Conservation (phyloP, 805 yeast genomes). For the Candida fluviatilis region DNA sequence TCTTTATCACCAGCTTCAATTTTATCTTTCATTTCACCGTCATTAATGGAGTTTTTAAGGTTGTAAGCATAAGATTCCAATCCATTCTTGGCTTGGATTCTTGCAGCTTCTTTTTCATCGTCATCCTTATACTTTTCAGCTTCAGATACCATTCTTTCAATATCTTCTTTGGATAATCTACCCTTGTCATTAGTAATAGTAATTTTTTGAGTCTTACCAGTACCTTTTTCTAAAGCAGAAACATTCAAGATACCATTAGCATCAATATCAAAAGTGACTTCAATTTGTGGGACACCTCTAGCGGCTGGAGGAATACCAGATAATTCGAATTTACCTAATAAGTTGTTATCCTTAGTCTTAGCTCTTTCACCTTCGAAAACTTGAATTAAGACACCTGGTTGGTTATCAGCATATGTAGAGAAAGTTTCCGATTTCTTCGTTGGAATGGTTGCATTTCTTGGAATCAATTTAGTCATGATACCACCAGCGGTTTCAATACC, state of each 20-base stretch:
- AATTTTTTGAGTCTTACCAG: conserved; percentile 87
- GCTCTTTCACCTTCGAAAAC: conserved; percentile 97
- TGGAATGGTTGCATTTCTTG: conserved; percentile 94
- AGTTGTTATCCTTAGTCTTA: conserved; percentile 88
- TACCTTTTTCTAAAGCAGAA: conserved; percentile 86
- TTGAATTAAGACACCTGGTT: conserved; percentile 90
- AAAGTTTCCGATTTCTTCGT: conserved; percentile 92
- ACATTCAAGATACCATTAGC: conserved; percentile 87
- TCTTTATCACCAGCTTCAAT: conserved; percentile 41
- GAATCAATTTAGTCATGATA: conserved; percentile 92
- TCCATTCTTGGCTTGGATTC: conserved; percentile 83
- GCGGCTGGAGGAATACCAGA: conserved; percentile 89
- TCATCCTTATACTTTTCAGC: conserved; percentile 94
- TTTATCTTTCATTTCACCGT: conserved; percentile 43
- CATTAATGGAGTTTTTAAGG: conserved; percentile 64
- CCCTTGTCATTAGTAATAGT: conserved; percentile 94
- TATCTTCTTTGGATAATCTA: conserved; percentile 88
- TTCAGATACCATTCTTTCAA: conserved; percentile 96
- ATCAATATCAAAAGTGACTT: conserved; percentile 83
- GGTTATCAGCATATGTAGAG: conserved; percentile 95
- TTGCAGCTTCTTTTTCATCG: conserved; percentile 77
- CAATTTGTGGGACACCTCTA: conserved; percentile 88
- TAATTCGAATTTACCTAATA: conserved; percentile 81
- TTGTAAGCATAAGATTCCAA: conserved; percentile 87
- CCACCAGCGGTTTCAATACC: conserved; percentile 98